These are phyloP conservation scores for Alternaria brassicicola DNA, from an alignment of 2,329 filamentous ascomycete genomes.

Conservation along the genomic window DNA sequence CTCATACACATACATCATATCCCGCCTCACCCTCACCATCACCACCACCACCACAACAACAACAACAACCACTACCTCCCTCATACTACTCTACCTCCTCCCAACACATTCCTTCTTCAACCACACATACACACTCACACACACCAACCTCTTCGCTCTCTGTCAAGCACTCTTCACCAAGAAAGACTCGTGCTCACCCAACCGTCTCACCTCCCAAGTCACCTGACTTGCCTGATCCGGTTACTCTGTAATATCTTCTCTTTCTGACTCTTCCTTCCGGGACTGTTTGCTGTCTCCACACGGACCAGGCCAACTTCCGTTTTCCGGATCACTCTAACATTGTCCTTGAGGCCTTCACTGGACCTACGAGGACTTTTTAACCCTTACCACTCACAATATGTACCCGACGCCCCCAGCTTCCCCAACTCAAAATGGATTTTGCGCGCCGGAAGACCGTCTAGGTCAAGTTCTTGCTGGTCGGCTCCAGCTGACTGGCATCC, in stretches of 20 bases:
- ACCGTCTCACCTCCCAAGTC: conserved; percentile 20
- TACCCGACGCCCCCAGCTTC: conserved; percentile 59
- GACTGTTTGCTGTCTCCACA: conserved; percentile 11
- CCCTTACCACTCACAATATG: conserved; percentile 46
- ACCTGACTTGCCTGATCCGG: conserved; percentile 30
- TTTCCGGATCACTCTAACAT: conserved; percentile 29
- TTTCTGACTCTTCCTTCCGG: conserved; percentile 10
- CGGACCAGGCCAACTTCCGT: conserved; percentile 13
- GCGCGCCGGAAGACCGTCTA: conserved; percentile 78
- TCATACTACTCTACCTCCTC: conserved; percentile 24
- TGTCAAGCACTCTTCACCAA: conserved; percentile 13
- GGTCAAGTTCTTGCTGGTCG: conserved; percentile 82
- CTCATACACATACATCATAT: conserved; percentile 47
- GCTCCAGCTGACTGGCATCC: conserved; percentile 80
- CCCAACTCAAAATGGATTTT: conserved; percentile 52
- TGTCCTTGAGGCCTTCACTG: conserved; percentile 51
- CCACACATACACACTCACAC: too few species aligned
- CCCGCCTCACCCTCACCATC: conserved; percentile 43
- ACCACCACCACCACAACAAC: conserved; percentile 16
- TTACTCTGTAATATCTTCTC: conserved; percentile 24
- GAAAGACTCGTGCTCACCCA: conserved; percentile 7
- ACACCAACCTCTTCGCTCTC: conserved; percentile 21
- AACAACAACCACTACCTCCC: conserved; percentile 13
- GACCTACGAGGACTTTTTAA: conserved; percentile 47
- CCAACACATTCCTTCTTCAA: conserved; percentile 32